Conservation (phyloP, 1,284 basidiomycete genomes). For the Pseudozyma hubeiensis region DNA sequence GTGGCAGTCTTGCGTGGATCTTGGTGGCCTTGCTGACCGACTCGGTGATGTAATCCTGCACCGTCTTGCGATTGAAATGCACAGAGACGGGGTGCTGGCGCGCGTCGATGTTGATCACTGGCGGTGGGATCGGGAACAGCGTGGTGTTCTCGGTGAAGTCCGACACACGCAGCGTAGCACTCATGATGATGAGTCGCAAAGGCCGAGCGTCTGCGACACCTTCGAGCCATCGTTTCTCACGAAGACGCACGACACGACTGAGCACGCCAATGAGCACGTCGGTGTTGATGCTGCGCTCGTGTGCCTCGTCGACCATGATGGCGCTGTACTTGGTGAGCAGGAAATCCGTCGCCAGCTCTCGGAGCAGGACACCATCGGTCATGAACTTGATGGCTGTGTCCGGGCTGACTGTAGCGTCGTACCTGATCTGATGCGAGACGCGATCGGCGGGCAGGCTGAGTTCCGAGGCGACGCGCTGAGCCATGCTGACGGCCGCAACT, state of each 20-base stretch:
- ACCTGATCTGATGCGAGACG: slow-evolving; percentile 96
- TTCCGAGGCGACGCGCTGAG: slow-evolving; percentile 88
- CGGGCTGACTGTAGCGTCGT: slow-evolving; percentile 90
- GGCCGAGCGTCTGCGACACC: slow-evolving; percentile 73
- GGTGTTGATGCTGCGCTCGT: slow-evolving; percentile 97
- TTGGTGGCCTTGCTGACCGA: slow-evolving; percentile 89
- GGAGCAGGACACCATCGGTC: slow-evolving; percentile 96
- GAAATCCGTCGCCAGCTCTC: slow-evolving; percentile 92
- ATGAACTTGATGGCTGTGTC: slow-evolving; percentile 97
- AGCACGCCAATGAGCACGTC: slow-evolving; percentile 96
- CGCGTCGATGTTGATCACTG: slow-evolving; percentile 87
- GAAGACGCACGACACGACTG: slow-evolving; percentile 86
- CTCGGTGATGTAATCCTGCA: slow-evolving; percentile 87
- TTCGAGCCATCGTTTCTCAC: slow-evolving; percentile 72
- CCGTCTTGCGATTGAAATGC: slow-evolving; percentile 90
- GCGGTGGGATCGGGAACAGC: slow-evolving; percentile 85
- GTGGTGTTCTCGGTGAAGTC: slow-evolving; percentile 90
- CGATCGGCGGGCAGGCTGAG: slow-evolving; percentile 81
- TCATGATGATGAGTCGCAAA: slow-evolving; percentile 96
- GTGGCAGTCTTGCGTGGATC: slow-evolving; percentile 79
- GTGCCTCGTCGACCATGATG: slow-evolving; percentile 94
- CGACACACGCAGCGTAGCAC: slow-evolving; percentile 90
- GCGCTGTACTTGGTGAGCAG: slow-evolving; percentile 87
- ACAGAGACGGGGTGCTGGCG: slow-evolving; percentile 95
- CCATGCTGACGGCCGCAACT: slow-evolving; percentile 96